Evolutionary conservation across 352 stramenopile genomes (phyloP).

Genomic region (Phytophthora pinifolia): DNA sequence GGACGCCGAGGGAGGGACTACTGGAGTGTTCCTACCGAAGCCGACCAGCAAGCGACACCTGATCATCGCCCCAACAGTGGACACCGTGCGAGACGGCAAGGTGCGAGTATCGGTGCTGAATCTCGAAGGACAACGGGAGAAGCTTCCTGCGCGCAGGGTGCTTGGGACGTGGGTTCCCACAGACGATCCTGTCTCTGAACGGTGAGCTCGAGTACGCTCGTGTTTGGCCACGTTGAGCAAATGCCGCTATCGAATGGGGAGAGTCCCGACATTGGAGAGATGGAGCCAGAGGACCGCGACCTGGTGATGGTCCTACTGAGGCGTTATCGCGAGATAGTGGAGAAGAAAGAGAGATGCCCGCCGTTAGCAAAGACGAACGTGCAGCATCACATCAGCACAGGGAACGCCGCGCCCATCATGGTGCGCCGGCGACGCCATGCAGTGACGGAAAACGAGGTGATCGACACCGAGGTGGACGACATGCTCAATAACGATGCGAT

Average conservation of each 20-base stretch:
- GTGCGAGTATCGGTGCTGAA: conserved; percentile 4
- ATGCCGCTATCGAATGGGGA: neutral
- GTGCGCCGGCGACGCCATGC: neutral
- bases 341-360: neutral
- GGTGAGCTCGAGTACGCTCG: neutral
- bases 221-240: neutral
- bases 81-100: conserved; percentile 9
- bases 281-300: neutral
- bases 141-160: conserved; percentile 3
- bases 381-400: neutral
- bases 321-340: neutral
- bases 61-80: no score
- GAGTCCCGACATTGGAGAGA: neutral
- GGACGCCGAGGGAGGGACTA: no score
- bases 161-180: conserved; percentile 22
- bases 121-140: conserved; percentile 8
- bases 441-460: neutral
- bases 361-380: neutral
- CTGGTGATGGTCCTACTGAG: neutral
- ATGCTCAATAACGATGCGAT: conserved; percentile 10
- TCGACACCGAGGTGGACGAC: neutral
- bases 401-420: conserved; percentile 8
- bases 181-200: conserved; percentile 4
- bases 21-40: no score
- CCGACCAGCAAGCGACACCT: no score